Conservation (phyloP, 352 stramenopile species). For the Phytophthora podocarpi region DNA sequence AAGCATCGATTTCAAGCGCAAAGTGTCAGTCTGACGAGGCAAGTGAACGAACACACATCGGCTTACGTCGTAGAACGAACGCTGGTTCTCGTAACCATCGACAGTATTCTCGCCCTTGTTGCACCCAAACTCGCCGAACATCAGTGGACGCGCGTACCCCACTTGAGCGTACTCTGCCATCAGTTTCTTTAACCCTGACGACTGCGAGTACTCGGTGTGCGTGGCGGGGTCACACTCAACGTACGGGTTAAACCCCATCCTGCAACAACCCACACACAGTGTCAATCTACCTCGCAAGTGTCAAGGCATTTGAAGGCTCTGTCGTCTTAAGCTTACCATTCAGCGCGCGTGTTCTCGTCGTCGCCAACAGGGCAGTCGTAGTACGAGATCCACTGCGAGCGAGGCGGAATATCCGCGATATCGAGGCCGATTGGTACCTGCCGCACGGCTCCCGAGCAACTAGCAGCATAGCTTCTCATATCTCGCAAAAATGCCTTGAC, state of each 20-base stretch:
- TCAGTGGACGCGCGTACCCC: slow-evolving; percentile 60
- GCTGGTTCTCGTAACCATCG: slow-evolving; percentile 73
- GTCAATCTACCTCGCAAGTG: not conserved
- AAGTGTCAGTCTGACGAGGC: too few species aligned
- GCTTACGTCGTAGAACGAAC: slow-evolving; percentile 59
- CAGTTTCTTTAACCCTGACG: slow-evolving; percentile 60
- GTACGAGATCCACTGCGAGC: slow-evolving; percentile 62
- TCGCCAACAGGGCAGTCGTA: slow-evolving; percentile 65
- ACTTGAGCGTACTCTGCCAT: slow-evolving; percentile 59
- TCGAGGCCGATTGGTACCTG: slow-evolving; percentile 70
- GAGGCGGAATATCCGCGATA: slow-evolving; percentile 62
- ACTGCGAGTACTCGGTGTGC: slow-evolving; percentile 59
- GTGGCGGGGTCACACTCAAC: slow-evolving; percentile 63
- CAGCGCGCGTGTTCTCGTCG: slow-evolving; percentile 51
- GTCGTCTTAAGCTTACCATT: slow-evolving; percentile 42
- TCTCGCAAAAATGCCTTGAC: slow-evolving; percentile 74
- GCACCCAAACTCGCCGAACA: slow-evolving; percentile 83
- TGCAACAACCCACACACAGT: not conserved
- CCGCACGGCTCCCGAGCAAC: slow-evolving; percentile 43
- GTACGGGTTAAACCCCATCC: slow-evolving; percentile 69
- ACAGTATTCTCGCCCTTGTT: slow-evolving; percentile 70
- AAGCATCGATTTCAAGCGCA: too few species aligned
- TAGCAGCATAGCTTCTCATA: slow-evolving; percentile 45
- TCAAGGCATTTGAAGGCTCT: too few species aligned
- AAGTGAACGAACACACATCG: too few species aligned